phyloP scores from a whole-genome alignment of 495 filamentous ascomycete genomes.

The Aspergillus nidulans region DNA sequence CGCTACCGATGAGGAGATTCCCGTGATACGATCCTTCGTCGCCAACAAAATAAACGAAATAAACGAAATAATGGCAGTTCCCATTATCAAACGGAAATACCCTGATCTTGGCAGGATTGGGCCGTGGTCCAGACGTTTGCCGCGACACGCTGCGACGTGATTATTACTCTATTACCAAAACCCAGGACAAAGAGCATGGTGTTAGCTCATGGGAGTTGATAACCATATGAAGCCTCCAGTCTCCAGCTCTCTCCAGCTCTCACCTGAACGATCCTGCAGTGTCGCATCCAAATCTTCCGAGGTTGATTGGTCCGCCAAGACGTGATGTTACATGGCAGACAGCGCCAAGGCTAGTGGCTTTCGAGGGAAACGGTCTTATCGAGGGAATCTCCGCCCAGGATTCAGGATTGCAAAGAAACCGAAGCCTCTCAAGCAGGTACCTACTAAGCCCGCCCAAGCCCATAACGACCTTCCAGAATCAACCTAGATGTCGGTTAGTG shows the following conservation, averaged over 20 bases:
- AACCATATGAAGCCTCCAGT: too few species aligned
- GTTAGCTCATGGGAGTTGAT: too few species aligned
- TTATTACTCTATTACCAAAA: too few species aligned
- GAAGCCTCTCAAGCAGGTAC: constrained; percentile 4
- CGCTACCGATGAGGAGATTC: not conserved
- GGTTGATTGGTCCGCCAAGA: constrained; percentile 1
- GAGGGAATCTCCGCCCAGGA: not conserved
- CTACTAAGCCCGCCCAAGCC: not conserved
- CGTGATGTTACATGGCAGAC: constrained; percentile 1
- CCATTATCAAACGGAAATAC: constrained; percentile 2
- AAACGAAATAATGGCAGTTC: too few species aligned
- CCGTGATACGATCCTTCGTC: not conserved
- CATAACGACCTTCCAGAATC: constrained; percentile 6
- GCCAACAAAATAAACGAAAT: not conserved
- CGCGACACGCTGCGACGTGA: too few species aligned
- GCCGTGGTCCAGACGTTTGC: not conserved
- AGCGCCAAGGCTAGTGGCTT: not conserved
- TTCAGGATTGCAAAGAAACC: not conserved
- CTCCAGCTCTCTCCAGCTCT: too few species aligned
- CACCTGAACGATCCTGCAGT: too few species aligned
- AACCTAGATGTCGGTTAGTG: not conserved
- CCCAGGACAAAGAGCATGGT: too few species aligned
- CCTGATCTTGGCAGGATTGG: not conserved
- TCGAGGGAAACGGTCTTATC: constrained; percentile 1
- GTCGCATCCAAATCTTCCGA: too few species aligned